Evolutionary conservation across 192 early-diverging fungal species (phyloP).

Genomic region (Rhizophagus clarus): DNA sequence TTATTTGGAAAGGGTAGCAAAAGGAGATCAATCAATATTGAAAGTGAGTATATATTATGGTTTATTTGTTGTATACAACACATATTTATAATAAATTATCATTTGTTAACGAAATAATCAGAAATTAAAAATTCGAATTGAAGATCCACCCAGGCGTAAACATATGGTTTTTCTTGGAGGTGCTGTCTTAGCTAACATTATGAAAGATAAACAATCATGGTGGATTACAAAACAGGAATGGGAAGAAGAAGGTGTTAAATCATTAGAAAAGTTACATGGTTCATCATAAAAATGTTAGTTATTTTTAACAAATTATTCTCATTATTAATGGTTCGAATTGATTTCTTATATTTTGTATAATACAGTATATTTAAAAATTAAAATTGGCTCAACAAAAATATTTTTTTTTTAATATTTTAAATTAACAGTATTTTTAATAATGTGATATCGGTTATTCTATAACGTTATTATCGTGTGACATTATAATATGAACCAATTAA

Average conservation of each 20-base stretch:
- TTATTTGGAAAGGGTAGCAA: constrained; percentile 87
- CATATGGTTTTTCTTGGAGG: constrained; percentile 99
- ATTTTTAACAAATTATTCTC: too few species aligned
- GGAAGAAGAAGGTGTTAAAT: constrained; percentile 82
- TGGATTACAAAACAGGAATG: constrained; percentile 96
- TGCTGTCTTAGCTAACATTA: constrained; percentile 92
- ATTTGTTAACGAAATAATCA: constrained; percentile 36
- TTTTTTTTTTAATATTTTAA: too few species aligned
- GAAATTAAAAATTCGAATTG: constrained; percentile 98
- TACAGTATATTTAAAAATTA: too few species aligned
- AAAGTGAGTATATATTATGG: constrained; percentile 55
- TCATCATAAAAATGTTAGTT: neutral
- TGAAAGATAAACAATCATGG: constrained; percentile 86
- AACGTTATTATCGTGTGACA: too few species aligned
- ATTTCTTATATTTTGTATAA: too few species aligned
- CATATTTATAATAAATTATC: neutral
- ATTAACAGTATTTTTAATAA: too few species aligned
- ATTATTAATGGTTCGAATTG: too few species aligned
- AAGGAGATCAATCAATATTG: constrained; percentile 80
- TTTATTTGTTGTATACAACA: neutral
- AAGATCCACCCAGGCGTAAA: constrained; percentile 96
- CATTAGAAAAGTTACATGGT: constrained; percentile 61
- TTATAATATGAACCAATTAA: too few species aligned
- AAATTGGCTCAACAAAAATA: too few species aligned
- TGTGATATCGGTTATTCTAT: too few species aligned